Percentiles rank a stretch among this genome's conserved stretches.
These are phyloP conservation scores for Linderina pennispora DNA, from an alignment of 192 early-diverging fungal species.

Conservation along the genomic window DNA sequence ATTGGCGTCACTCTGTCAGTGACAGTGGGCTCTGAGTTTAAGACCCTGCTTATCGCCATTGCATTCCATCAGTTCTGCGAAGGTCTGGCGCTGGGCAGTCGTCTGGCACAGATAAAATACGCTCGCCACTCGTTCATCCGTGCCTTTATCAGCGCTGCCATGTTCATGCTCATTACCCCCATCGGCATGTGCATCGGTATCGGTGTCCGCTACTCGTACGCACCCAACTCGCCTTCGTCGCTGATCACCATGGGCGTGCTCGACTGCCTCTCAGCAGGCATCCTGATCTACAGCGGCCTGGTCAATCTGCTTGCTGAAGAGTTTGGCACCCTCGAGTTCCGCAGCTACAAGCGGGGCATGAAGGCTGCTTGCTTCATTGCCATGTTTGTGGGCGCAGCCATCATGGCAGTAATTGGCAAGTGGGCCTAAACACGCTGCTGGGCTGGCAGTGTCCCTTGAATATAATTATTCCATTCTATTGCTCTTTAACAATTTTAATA, in stretches of 20 bases:
- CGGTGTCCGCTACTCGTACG: conserved; percentile 59
- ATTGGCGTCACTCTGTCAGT: conserved; percentile 64
- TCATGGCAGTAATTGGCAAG: conserved; percentile 73
- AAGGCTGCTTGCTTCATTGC: conserved; percentile 53
- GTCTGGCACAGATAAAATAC: conserved; percentile 53
- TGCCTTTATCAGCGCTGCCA: conserved; percentile 38
- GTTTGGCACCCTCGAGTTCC: conserved; percentile 55
- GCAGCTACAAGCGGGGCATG: conserved; percentile 19
- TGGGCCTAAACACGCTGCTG: too few relatives aligned
- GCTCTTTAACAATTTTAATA: too few relatives aligned
- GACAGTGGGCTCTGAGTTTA: conserved; percentile 49
- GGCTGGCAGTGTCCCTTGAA: too few relatives aligned
- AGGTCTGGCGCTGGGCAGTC: conserved; percentile 69
- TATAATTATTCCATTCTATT: too few relatives aligned
- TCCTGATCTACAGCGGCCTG: conserved; percentile 69
- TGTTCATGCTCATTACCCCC: conserved; percentile 69
- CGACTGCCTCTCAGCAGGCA: conserved; percentile 73
- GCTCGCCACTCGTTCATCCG: conserved; percentile 12
- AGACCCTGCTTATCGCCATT: conserved; percentile 57
- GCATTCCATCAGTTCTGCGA: conserved; percentile 73
- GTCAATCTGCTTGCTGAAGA: conserved; percentile 66
- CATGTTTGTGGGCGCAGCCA: conserved; percentile 62
- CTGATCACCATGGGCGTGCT: conserved; percentile 62
- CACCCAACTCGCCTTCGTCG: conserved; percentile 51
- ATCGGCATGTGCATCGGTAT: conserved; percentile 75